phyloP scores from a whole-genome alignment of 257 asterid species.

The Nicotiana obtusifolia region DNA sequence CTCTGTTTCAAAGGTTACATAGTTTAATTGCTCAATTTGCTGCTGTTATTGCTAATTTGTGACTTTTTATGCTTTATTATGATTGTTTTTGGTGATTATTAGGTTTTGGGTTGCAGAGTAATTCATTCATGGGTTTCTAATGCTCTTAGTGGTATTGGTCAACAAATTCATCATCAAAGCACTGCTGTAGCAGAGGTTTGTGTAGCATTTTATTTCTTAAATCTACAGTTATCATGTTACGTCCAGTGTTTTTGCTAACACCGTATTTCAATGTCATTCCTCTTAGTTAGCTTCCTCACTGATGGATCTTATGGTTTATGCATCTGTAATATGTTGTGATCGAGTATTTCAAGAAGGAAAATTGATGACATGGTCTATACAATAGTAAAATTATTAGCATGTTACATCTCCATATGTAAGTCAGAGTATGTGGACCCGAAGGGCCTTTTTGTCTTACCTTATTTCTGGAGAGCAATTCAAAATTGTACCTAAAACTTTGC shows the following conservation, averaged over 20 bases:
- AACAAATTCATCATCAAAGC: conserved; percentile 46
- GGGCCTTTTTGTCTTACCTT: neutral
- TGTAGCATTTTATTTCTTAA: conserved; percentile 11
- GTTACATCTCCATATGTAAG: neutral
- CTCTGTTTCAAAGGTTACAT: neutral
- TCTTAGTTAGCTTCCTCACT: neutral
- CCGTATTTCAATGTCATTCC: neutral
- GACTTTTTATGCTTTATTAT: conserved; percentile 21
- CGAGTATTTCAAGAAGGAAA: neutral
- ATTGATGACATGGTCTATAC: neutral
- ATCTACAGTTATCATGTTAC: neutral
- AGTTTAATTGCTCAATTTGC: neutral
- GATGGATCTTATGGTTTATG: neutral
- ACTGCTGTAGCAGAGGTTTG: conserved; percentile 52
- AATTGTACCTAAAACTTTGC: neutral
- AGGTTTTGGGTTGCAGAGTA: conserved; percentile 83
- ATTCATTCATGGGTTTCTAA: conserved; percentile 75
- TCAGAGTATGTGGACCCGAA: neutral
- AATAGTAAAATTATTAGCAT: neutral
- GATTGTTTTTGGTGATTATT: conserved; percentile 52
- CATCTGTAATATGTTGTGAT: neutral
- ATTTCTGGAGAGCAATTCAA: neutral
- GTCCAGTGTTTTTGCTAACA: neutral
- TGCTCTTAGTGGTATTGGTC: conserved; percentile 50
- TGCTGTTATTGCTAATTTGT: conserved; percentile 6